phyloP scores from a whole-genome alignment of 75 land plant species.

The Picea glauca region DNA sequence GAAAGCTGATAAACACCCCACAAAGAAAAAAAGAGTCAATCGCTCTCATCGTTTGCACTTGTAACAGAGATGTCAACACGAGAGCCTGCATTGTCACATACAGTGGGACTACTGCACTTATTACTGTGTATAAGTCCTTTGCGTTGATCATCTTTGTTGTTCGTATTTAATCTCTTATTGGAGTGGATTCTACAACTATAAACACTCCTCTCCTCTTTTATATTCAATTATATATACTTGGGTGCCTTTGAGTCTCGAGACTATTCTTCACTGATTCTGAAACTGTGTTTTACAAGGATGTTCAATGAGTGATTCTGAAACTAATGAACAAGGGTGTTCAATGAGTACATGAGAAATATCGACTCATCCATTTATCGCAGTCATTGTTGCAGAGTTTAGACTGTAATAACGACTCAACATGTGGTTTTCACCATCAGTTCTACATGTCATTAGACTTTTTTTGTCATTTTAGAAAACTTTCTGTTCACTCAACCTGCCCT shows the following conservation, averaged over 20 bases:
- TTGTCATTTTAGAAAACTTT: not conserved
- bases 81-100: constrained; percentile 56
- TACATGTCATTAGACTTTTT: not conserved
- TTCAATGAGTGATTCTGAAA: no score
- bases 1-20: no score
- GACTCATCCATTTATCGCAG: not conserved
- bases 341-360: not conserved
- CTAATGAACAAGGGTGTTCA: not conserved
- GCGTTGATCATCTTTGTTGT: constrained; percentile 45
- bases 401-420: not conserved
- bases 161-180: no score
- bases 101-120: constrained; percentile 74
- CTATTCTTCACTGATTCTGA: not conserved
- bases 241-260: not conserved
- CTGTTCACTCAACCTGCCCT: not conserved
- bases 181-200: no score
- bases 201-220: no score
- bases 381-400: not conserved
- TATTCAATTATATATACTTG: no score
- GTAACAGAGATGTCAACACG: no score
- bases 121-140: constrained; percentile 65
- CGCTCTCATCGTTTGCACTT: no score
- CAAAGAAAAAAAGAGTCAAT: no score
- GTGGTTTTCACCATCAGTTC: not conserved
- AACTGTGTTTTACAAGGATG: no score